Base-by-base conservation (phyloP, 176 grass and related monocot species). In the Juncus inflexus region DNA sequence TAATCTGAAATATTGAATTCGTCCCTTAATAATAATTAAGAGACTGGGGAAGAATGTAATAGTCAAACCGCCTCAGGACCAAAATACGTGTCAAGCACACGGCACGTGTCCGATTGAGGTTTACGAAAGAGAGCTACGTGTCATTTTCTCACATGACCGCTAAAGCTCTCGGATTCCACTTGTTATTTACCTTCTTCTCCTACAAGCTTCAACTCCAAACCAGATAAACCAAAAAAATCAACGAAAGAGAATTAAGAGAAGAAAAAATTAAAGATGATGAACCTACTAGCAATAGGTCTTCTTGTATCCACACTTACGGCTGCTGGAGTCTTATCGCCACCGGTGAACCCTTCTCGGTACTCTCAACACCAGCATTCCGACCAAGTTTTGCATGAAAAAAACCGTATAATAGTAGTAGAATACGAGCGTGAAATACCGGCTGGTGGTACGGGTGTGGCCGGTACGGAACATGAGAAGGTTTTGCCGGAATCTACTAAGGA, bases 361-460 rank as follows among this genome's bases (percentile, higher is more conserved):
- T 61, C 37, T 69, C 11, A 5, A 9, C 63, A 13, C 16, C 54
- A 2, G 3, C 73, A 7, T 7, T 6, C 66, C 2, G 77, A 81
- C 42, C 77, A 64, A 1, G 59, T 86, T 45, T 42, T 97, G 12
- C 77, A 67, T 0, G 87, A 97, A 79, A 84, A 84, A 7, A 81
- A 82, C 9, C 82, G 87, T 40, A 63, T 97, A 9, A 77, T 97
- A 42, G 84, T 97, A 52, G 74, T 97, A 12, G 92, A 89, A 78
- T 91, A 97, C 70, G 85, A 97, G 77, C 85, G 85, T 12, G 73
- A 87, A 65, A 12, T 81, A 63, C 50, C 73, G 16, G 12, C 74
- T 5, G 63, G 53, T 13, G 74, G 40, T 56, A 59, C 66, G 6
- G 36, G 40, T 52, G 15, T 15, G 5, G 42, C 37, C n/a, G 40